Conservation (phyloP, 2,329 filamentous ascomycete species). For the Stemphylium beticola region DNA sequence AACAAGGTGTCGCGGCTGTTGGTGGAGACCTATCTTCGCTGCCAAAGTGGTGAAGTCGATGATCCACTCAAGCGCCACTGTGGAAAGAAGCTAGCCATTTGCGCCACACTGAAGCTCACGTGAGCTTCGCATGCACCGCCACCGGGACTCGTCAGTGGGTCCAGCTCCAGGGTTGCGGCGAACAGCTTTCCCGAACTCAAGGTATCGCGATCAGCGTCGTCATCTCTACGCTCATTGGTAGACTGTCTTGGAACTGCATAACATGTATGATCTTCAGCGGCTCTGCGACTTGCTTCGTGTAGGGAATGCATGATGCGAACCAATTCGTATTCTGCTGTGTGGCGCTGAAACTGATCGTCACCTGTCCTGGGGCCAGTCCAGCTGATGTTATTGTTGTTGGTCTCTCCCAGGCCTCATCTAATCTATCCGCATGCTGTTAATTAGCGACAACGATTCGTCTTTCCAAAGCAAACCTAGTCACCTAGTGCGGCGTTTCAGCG, state of each 20-base stretch:
- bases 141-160: neutral
- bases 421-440: conserved; percentile 16
- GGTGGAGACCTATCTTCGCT: conserved; percentile 4
- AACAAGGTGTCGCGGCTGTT: neutral
- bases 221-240: conserved; percentile 1
- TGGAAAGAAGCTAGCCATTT: conserved; percentile 7
- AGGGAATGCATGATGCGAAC: conserved; percentile 29
- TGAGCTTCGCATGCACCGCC: neutral
- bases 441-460: conserved; percentile 5
- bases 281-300: conserved; percentile 36
- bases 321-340: conserved; percentile 23
- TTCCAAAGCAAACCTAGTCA: conserved; percentile 1
- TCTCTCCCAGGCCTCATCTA: conserved; percentile 9
- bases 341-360: conserved; percentile 34
- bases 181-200: conserved; percentile 9
- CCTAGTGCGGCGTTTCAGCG: conserved; percentile 21
- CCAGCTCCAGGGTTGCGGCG: neutral
- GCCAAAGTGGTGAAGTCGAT: conserved; percentile 14
- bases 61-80: conserved; percentile 3
- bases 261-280: conserved; percentile 20
- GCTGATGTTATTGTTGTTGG: conserved; percentile 1
- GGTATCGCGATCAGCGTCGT: conserved; percentile 2
- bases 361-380: conserved; percentile 5
- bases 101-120: conserved; percentile 3
- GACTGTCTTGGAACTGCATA: conserved; percentile 7